Percentiles rank a stretch among this genome's conserved stretches.
Conservation (phyloP, 1,284 basidiomycete species). For the Neolentinus lepideus region DNA sequence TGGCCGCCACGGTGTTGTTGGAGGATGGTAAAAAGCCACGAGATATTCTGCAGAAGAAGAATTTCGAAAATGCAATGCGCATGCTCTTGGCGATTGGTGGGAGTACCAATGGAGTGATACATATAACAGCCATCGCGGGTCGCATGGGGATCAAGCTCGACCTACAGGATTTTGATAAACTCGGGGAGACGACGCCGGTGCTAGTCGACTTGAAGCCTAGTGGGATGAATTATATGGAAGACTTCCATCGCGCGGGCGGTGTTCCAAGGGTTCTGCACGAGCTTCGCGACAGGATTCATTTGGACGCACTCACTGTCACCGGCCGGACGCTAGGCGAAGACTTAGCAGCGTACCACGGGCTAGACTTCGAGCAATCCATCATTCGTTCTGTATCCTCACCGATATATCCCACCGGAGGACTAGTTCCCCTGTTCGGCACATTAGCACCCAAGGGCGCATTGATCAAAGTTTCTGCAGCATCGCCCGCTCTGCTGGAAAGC, state of each 20-base stretch:
- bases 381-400: slow-evolving; percentile 20
- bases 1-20: background rate
- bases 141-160: slow-evolving; percentile 27
- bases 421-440: slow-evolving; percentile 24
- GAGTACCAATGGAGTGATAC: slow-evolving; percentile 33
- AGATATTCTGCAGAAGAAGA: slow-evolving; percentile 28
- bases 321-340: slow-evolving; percentile 25
- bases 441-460: slow-evolving; percentile 23
- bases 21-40: slow-evolving; percentile 14
- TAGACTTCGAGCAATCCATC: slow-evolving; percentile 15
- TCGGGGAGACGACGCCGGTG: slow-evolving; percentile 28
- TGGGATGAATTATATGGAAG: slow-evolving; percentile 33
- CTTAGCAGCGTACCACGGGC: slow-evolving; percentile 13
- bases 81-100: slow-evolving; percentile 32
- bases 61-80: slow-evolving; percentile 34
- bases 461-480: slow-evolving; percentile 24
- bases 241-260: slow-evolving; percentile 33
- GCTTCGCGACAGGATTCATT: slow-evolving; percentile 17
- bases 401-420: slow-evolving; percentile 15
- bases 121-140: slow-evolving; percentile 33
- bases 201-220: slow-evolving; percentile 34
- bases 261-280: slow-evolving; percentile 22
- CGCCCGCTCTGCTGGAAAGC: slow-evolving; percentile 14
- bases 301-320: slow-evolving; percentile 24
- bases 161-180: slow-evolving; percentile 24